Conservation (phyloP, 2,329 filamentous ascomycete species). For the Berkeleyomyces basicola region DNA sequence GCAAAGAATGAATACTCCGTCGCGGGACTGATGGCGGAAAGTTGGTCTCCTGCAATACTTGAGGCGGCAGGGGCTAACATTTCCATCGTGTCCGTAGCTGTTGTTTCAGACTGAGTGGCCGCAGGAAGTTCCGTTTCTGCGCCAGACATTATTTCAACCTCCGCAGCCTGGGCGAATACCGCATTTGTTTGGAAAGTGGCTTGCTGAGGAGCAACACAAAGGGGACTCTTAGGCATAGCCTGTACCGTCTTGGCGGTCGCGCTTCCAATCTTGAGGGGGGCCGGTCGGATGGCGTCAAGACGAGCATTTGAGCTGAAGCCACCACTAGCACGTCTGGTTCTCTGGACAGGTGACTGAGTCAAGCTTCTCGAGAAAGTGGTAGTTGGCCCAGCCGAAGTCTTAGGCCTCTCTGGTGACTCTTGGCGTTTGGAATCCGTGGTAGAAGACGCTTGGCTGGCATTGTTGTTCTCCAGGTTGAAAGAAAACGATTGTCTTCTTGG, state of each 20-base stretch:
- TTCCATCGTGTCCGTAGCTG: no score
- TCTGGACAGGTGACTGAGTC: background rate
- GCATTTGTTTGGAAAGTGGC: slow-evolving; percentile 4
- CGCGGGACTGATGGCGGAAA: background rate
- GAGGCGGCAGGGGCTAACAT: no score
- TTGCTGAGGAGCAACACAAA: slow-evolving; percentile 3
- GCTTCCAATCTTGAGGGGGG: slow-evolving; percentile 2
- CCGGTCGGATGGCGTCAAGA: slow-evolving; percentile 7
- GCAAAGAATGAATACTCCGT: background rate
- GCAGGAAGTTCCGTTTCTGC: background rate
- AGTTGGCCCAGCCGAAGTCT: slow-evolving; percentile 7
- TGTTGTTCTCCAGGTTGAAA: slow-evolving; percentile 23
- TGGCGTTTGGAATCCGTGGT: background rate
- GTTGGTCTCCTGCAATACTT: background rate
- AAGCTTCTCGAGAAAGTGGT: background rate
- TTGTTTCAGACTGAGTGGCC: background rate
- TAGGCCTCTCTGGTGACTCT: slow-evolving; percentile 6
- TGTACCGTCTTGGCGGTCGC: background rate
- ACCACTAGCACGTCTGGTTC: background rate
- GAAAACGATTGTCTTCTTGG: slow-evolving; percentile 32
- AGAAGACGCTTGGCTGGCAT: background rate
- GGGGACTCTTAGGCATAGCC: slow-evolving; percentile 9
- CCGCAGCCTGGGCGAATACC: background rate
- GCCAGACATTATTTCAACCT: background rate
- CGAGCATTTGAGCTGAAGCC: background rate